Evolutionary conservation across 495 filamentous ascomycete species (phyloP).

Genomic region (Aspergillus incahuasiensis): DNA sequence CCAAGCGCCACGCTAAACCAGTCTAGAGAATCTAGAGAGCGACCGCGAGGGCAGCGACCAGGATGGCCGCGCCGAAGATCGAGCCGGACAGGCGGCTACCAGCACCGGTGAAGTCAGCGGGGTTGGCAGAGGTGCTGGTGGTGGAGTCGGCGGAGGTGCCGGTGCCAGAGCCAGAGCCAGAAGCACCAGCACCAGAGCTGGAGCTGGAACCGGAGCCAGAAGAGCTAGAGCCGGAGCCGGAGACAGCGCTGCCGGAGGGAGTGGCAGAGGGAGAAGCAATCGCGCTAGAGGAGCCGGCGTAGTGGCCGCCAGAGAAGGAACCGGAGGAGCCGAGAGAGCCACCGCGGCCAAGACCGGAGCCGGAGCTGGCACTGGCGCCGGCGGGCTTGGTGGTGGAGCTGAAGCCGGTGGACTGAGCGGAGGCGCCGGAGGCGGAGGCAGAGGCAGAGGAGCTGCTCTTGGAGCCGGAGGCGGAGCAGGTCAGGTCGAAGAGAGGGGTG

Average conservation of each 20-base stretch:
- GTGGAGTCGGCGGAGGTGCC: conserved; percentile 9
- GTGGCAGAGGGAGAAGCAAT: conserved; percentile 23
- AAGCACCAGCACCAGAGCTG: conserved; percentile 16
- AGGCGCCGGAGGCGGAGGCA: conserved; percentile 15
- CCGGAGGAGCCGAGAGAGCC: conserved; percentile 11
- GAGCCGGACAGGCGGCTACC: conserved; percentile 31
- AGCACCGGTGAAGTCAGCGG: conserved; percentile 21
- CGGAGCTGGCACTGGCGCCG: conserved; percentile 11
- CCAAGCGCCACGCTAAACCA: background rate
- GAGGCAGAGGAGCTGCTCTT: conserved; percentile 15
- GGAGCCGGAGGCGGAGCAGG: conserved; percentile 40
- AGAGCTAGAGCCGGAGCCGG: conserved; percentile 15
- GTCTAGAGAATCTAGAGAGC: conserved; percentile 8
- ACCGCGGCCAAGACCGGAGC: conserved; percentile 13
- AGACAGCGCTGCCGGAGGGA: conserved; percentile 9
- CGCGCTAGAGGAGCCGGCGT: conserved; percentile 15
- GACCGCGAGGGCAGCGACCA: conserved; percentile 26
- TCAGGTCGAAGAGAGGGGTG: conserved; percentile 60
- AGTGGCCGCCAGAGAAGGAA: conserved; percentile 11
- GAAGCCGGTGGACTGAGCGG: conserved; percentile 9
- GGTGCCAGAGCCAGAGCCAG: conserved; percentile 14
- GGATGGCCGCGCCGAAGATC: conserved; percentile 27
- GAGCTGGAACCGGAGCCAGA: conserved; percentile 15
- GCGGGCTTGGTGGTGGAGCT: conserved; percentile 4
- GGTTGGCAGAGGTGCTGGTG: conserved; percentile 15